Percentiles rank a stretch among this genome's conserved stretches.
Conservation (phyloP, 208 protist genomes). For the Tetramitus jugosus region DNA sequence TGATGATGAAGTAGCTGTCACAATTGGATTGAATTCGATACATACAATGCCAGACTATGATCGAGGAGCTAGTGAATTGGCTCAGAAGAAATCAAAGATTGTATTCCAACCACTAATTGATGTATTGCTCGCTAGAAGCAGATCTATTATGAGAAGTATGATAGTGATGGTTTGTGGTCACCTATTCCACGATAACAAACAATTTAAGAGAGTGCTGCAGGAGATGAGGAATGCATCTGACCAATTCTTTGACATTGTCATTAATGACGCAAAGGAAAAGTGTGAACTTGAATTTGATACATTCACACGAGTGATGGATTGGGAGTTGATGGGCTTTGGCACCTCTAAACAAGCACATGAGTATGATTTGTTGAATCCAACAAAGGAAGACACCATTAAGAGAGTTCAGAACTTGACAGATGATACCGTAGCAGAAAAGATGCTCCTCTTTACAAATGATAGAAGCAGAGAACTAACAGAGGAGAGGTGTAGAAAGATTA, state of each 20-base stretch:
- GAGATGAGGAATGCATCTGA: slow-evolving; percentile 34
- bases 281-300: slow-evolving; percentile 48
- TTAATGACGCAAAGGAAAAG: slow-evolving; percentile 29
- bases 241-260: slow-evolving; percentile 36
- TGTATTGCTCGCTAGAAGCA: slow-evolving; percentile 32
- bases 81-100: slow-evolving; percentile 31
- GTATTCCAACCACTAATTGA: slow-evolving; percentile 43
- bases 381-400: slow-evolving; percentile 33
- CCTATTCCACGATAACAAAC: neutral
- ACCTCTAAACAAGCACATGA: neutral
- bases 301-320: slow-evolving; percentile 51
- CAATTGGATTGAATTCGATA: slow-evolving; percentile 42
- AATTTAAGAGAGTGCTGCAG: slow-evolving; percentile 35
- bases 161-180: slow-evolving; percentile 33
- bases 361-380: slow-evolving; percentile 17
- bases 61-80: slow-evolving; percentile 30
- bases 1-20: slow-evolving; percentile 46
- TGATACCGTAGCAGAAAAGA: slow-evolving; percentile 6
- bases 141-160: slow-evolving; percentile 41
- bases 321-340: slow-evolving; percentile 31
- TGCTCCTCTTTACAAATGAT: neutral
- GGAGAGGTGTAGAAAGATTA: slow-evolving; percentile 37
- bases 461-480: slow-evolving; percentile 31
- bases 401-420: slow-evolving; percentile 40
- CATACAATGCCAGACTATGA: slow-evolving; percentile 47